phyloP scores from a whole-genome alignment of 2,329 filamentous ascomycete species.

The Simplicillium aogashimaense region DNA sequence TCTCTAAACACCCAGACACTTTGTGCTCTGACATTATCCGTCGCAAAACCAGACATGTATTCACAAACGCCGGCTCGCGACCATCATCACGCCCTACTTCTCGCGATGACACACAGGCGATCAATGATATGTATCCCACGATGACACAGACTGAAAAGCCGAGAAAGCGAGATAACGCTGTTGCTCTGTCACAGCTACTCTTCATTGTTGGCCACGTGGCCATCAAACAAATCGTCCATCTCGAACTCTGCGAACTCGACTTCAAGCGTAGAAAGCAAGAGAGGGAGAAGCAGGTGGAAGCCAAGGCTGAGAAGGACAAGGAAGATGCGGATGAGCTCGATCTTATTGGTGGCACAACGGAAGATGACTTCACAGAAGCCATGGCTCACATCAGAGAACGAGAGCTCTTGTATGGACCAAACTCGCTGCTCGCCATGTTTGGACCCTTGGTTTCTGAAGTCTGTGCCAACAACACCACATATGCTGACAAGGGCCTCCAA shows the following conservation, averaged over 20 bases:
- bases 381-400: constrained; percentile 77
- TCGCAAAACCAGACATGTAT: constrained; percentile 78
- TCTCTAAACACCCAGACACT: constrained; percentile 89
- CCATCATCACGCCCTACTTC: constrained; percentile 35
- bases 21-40: constrained; percentile 86
- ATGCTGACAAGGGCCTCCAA: constrained; percentile 82
- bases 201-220: constrained; percentile 95
- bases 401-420: constrained; percentile 71
- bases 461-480: constrained; percentile 87
- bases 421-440: constrained; percentile 80
- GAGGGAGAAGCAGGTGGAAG: constrained; percentile 57
- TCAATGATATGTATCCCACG: constrained; percentile 19
- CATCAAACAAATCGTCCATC: constrained; percentile 97
- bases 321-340: constrained; percentile 82
- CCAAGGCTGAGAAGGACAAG: constrained; percentile 41
- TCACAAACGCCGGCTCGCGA: constrained; percentile 39
- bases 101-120: constrained; percentile 31
- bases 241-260: constrained; percentile 94
- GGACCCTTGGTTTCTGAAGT: constrained; percentile 88
- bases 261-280: constrained; percentile 95
- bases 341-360: constrained; percentile 90
- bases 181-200: constrained; percentile 78
- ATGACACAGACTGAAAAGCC: constrained; percentile 27
- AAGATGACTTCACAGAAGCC: constrained; percentile 83
- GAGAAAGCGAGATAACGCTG: constrained; percentile 55